phyloP scores from a whole-genome alignment of 371 early-diverging fungal species.

The Mortierella polycephala region DNA sequence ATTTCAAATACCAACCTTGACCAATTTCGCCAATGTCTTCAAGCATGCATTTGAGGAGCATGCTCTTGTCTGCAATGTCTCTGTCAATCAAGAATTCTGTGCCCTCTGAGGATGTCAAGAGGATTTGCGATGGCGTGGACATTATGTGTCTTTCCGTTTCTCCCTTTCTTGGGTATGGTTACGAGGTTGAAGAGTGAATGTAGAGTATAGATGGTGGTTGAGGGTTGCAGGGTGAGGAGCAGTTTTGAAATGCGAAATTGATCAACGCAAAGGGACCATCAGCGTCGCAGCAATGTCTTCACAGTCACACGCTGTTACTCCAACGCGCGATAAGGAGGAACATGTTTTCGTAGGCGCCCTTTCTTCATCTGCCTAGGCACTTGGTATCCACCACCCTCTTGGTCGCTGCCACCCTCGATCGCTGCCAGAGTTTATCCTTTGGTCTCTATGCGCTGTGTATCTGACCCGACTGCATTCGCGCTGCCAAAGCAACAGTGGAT shows the following conservation, averaged over 20 bases:
- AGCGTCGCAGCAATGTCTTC: no score
- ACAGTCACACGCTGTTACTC: no score
- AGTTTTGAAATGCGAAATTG: no score
- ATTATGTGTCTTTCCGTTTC: neutral
- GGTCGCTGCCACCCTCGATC: no score
- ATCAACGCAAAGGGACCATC: no score
- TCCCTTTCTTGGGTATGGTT: neutral
- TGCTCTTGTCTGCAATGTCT: slow-evolving; percentile 79
- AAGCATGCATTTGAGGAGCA: slow-evolving; percentile 87
- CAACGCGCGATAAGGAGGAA: no score
- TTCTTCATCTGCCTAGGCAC: no score
- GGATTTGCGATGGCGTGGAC: slow-evolving; percentile 23
- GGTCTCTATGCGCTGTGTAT: neutral
- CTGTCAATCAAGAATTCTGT: slow-evolving; percentile 78
- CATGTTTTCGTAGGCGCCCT: no score
- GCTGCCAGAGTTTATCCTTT: neutral
- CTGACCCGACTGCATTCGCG: neutral
- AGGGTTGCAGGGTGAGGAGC: neutral
- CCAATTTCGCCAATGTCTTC: slow-evolving; percentile 78
- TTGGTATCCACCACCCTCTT: no score
- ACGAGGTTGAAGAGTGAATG: neutral
- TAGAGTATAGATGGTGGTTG: neutral
- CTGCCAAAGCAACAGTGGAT: no score
- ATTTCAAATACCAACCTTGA: slow-evolving; percentile 40
- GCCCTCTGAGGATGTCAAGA: slow-evolving; percentile 72